These are phyloP conservation scores for Schwanniomyces occidentalis DNA, from an alignment of 805 yeast species.

Conservation along the genomic window DNA sequence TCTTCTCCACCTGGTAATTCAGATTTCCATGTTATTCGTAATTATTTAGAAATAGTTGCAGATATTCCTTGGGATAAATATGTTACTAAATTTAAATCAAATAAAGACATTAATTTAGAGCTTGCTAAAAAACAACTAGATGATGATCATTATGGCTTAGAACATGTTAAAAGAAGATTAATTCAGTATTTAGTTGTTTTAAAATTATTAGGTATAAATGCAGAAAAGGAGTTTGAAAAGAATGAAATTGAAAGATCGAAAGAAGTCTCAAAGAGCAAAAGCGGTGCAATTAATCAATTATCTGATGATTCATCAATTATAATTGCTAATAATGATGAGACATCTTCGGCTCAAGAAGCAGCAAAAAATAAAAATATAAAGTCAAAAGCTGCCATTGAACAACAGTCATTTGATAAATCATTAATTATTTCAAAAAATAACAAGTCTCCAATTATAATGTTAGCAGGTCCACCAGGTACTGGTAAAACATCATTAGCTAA, in stretches of 20 bases:
- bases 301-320: slow-evolving; percentile 20
- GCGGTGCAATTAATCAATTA: slow-evolving; percentile 4
- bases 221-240: slow-evolving; percentile 23
- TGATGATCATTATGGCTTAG: slow-evolving; percentile 44
- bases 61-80: slow-evolving; percentile 62
- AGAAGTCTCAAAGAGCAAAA: slow-evolving; percentile 3
- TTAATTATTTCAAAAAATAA: slow-evolving; percentile 30
- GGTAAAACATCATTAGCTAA: slow-evolving; percentile 88
- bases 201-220: slow-evolving; percentile 51
- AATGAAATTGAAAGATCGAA: slow-evolving; percentile 6
- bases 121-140: slow-evolving; percentile 40
- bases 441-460: slow-evolving; percentile 72
- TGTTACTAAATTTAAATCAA: slow-evolving; percentile 28
- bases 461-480: slow-evolving; percentile 93
- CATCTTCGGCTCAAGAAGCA: slow-evolving; percentile 21
- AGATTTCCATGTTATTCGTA: slow-evolving; percentile 64
- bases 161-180: slow-evolving; percentile 60
- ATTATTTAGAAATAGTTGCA: slow-evolving; percentile 62
- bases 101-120: slow-evolving; percentile 51
- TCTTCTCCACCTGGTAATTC: slow-evolving; percentile 57
- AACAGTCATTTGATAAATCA: slow-evolving; percentile 10
- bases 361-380: slow-evolving; percentile 20
- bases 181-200: slow-evolving; percentile 79
- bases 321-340: slow-evolving; percentile 39
- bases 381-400: slow-evolving; percentile 13